phyloP scores from a whole-genome alignment of 2,329 filamentous ascomycete species.

The Tolypocladium inflatum region DNA sequence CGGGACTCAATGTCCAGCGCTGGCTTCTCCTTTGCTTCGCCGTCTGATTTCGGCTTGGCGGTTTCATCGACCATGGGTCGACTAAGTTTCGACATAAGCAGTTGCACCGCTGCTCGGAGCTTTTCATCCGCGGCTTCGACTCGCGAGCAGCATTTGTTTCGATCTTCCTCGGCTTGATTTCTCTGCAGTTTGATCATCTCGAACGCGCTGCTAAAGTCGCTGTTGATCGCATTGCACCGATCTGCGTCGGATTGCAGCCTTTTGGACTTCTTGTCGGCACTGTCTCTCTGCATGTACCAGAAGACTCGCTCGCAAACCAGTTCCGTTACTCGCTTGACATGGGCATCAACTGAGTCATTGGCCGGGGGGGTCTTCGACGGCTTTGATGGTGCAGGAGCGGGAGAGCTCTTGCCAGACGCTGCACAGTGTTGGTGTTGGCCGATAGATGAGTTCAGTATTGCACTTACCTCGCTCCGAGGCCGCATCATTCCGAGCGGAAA shows the following conservation, averaged over 20 bases:
- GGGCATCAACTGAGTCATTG: background rate
- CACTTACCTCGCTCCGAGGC: background rate
- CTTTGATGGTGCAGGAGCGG: background rate
- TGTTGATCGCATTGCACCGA: constrained; percentile 6
- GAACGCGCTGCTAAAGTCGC: constrained; percentile 12
- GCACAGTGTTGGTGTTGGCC: background rate
- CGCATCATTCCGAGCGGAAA: background rate
- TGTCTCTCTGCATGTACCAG: constrained; percentile 9
- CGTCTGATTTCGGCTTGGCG: background rate
- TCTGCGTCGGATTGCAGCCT: constrained; percentile 8
- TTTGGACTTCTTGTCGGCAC: constrained; percentile 8
- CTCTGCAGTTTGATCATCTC: constrained; percentile 10
- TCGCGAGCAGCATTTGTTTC: constrained; percentile 1
- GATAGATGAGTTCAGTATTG: background rate
- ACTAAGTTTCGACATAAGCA: background rate
- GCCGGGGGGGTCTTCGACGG: background rate
- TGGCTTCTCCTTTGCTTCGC: background rate
- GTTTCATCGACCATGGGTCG: background rate
- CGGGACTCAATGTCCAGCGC: background rate
- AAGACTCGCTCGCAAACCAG: constrained; percentile 12
- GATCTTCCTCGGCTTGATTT: constrained; percentile 5
- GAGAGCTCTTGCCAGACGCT: background rate
- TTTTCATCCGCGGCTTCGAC: constrained; percentile 6
- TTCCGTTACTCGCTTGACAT: constrained; percentile 9
- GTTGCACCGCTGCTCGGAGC: background rate